Percentiles rank a stretch among this genome's conserved stretches.
Conservation (phyloP, 768 basidiomycete genomes). For the Sporobolomyces phaffii region DNA sequence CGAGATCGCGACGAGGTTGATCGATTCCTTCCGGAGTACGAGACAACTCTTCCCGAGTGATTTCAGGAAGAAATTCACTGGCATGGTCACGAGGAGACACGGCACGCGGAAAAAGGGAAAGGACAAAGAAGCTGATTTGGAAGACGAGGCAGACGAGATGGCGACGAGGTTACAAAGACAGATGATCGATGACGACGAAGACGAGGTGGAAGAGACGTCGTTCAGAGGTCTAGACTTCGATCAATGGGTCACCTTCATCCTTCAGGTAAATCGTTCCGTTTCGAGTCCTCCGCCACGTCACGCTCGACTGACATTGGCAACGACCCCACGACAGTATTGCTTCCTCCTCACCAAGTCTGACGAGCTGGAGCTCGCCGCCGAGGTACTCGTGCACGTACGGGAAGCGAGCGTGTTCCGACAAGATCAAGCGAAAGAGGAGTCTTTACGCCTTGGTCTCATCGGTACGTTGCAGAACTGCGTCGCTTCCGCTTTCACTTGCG, state of each 20-base stretch:
- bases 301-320: conserved; percentile 33
- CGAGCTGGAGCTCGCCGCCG: conserved; percentile 63
- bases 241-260: conserved; percentile 75
- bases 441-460: conserved; percentile 68
- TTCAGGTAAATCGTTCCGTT: conserved; percentile 60
- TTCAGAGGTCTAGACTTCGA: conserved; percentile 79
- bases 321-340: conserved; percentile 56
- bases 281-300: not conserved
- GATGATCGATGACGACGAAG: conserved; percentile 49
- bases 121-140: conserved; percentile 40
- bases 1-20: conserved; percentile 71
- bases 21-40: conserved; percentile 85
- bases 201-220: conserved; percentile 56
- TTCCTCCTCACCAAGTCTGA: conserved; percentile 62
- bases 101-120: conserved; percentile 20
- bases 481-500: no score
- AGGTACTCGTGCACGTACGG: conserved; percentile 68
- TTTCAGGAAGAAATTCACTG: conserved; percentile 41
- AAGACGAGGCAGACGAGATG: conserved; percentile 46
- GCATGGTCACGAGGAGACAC: conserved; percentile 15
- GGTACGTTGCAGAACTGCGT: conserved; percentile 51
- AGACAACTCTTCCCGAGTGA: conserved; percentile 72
- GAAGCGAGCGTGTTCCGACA: conserved; percentile 61
- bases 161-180: conserved; percentile 45
- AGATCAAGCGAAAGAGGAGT: conserved; percentile 56